A percentile compares a stretch with the other conserved stretches of the same genome.
These are phyloP conservation scores for Phycomyces nitens DNA, from an alignment of 192 early-diverging fungal species.

Conservation along the genomic window DNA sequence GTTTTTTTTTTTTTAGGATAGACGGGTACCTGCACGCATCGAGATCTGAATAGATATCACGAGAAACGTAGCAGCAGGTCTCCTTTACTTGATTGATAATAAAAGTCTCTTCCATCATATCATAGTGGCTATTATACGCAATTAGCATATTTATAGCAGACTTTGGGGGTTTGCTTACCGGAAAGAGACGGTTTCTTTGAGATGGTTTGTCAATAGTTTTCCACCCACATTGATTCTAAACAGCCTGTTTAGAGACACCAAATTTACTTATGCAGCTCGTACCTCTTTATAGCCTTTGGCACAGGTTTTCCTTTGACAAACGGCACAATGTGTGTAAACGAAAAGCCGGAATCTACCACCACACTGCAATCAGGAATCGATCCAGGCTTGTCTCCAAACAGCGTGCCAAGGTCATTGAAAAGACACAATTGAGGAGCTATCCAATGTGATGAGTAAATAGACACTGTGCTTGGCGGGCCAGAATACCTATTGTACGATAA, in stretches of 20 bases:
- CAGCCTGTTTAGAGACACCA: neutral
- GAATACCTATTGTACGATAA: conserved; percentile 41
- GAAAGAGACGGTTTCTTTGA: conserved; percentile 92
- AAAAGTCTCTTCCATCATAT: conserved; percentile 92
- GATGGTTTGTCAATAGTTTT: conserved; percentile 80
- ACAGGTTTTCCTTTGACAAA: conserved; percentile 54
- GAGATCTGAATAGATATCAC: conserved; percentile 61
- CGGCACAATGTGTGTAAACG: conserved; percentile 78
- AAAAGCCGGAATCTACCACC: conserved; percentile 79
- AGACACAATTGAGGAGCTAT: conserved; percentile 48
- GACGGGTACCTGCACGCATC: conserved; percentile 53
- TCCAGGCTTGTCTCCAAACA: conserved; percentile 38
- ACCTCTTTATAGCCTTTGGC: conserved; percentile 54
- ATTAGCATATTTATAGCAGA: neutral
- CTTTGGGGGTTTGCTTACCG: conserved; percentile 38
- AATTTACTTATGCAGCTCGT: neutral
- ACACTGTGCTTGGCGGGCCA: no score
- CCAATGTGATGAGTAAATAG: no score
- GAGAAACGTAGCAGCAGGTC: conserved; percentile 75
- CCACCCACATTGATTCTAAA: conserved; percentile 79
- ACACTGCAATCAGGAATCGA: conserved; percentile 58
- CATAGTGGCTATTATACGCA: conserved; percentile 57
- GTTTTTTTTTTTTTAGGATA: neutral
- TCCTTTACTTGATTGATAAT: conserved; percentile 86
- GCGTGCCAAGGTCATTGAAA: conserved; percentile 44